Evolutionary conservation across 2,329 filamentous ascomycete species (phyloP), one percentile per base, ranked within the genome.

Genomic region (Orbilia oligospora): DNA sequence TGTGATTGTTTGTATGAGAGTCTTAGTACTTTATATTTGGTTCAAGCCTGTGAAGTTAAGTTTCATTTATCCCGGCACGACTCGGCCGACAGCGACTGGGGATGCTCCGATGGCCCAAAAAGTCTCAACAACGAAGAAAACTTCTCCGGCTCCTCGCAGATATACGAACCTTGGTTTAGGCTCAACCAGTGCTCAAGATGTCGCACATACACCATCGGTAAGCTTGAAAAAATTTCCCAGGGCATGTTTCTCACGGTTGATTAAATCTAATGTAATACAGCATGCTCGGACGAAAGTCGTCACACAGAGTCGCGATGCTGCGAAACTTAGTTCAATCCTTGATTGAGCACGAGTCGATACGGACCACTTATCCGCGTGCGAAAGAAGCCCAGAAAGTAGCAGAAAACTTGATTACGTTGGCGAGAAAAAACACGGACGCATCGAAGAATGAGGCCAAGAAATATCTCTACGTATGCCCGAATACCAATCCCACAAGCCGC

Each of bases 271-370:
- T 51, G 4, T n/a, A 33, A 55, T 51, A 0, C 14, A 72, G 67
- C 22, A 78, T 97, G 85, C 88, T 99, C 80, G 91, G 91, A 86
- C 94, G 96, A 82, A 88, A 90, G 81, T 97, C 94, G 65, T 88
- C 95, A 70, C 96, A 97, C 84, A 90, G 96, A 84, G 90, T 95
- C 87, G 95, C 96, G 67, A 90, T 99, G 82, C 91, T 99, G 81
- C 93, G 96, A 83, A 97, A 98, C 86, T 88, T 99, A 79, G 94
- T 98, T 84, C 97, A 95, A 81, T 96, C 95, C 69, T 92, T 99
- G 81, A 92, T 99, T 86, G 89, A 93, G 85, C 90, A 97, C 85
- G 96, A 99, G 87, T 91, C 93, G 80, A 97, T 99, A 86, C 91
- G 91, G 80, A 99, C 96, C 64, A 97, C 96, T 86, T 97, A 92